Base-by-base conservation (phyloP, 1,139 yeast species). In the Yamadazyma sp. region DNA sequence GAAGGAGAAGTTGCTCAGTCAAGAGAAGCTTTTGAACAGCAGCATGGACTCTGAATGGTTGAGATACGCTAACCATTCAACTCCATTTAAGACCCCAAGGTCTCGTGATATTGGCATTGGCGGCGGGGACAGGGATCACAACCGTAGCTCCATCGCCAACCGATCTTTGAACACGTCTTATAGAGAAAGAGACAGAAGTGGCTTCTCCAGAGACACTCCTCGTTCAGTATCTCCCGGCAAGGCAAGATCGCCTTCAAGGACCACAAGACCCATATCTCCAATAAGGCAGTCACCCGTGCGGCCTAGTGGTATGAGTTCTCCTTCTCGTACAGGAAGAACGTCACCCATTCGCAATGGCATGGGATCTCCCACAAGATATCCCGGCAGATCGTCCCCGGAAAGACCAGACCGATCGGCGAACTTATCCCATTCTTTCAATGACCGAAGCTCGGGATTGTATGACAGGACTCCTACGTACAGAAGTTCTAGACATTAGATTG, bases 41-140 rank as follows among this genome's bases (percentile, higher is more conserved):
- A 43, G 45, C 32, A 40, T 43, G 39, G 47, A 41, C 18, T 41
- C 44, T 9, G 47, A 44, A 4, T 44, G 47, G 47, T 23, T 41
- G 15, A 34, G 39, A 17, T 30, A 30, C 14, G 39, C 43, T 10
- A 31, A 28, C 4, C 44, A 44, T 34, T 44, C 47, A 1, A 44
- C 47, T 11, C 47, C 47, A 2, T 44, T 39, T 25, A 44, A 36
- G 33, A 39, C 42, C 11, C 42, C 42, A 8, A 14, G 32, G n/a
- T 7, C 34, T 11, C 27, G 42, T 28, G 40, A 36, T 26, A 20
- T 24, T 5, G 27, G 27, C 12, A n/a, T 24, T 24, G 12, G 27
- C n/a, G 31, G 36, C n/a, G n/a, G n/a, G n/a, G n/a, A n/a, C n/a
- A 41, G 44, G 29, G 38, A 36, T n/a, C n/a, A 24, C 15, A 40